phyloP scores from a whole-genome alignment of 345 rosid genomes.

The Lepidium aucheri region DNA sequence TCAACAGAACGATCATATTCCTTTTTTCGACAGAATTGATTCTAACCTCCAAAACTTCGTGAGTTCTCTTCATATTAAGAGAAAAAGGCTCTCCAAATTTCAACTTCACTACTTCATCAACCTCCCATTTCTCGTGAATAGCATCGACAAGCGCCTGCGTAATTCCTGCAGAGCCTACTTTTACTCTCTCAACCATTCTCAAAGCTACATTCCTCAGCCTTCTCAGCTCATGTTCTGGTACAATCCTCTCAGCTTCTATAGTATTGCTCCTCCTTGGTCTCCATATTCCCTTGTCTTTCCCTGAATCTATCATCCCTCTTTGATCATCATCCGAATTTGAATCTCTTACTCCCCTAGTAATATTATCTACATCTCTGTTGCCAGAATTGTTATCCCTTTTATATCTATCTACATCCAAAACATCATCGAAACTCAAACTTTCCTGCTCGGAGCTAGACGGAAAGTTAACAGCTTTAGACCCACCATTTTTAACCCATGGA shows the following conservation, averaged over 20 bases:
- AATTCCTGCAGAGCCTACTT: conserved; percentile 75
- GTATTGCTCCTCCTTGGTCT: conserved; percentile 42
- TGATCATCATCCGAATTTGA: conserved; percentile 12
- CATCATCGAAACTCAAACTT: background rate
- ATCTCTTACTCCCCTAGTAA: background rate
- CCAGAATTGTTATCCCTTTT: background rate
- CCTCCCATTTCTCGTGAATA: conserved; percentile 71
- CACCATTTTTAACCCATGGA: conserved; percentile 72
- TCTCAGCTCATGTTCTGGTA: conserved; percentile 69
- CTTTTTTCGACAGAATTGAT: background rate
- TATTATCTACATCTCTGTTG: background rate
- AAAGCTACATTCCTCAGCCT: conserved; percentile 68
- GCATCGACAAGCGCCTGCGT: conserved; percentile 59
- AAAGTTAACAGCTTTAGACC: conserved; percentile 18
- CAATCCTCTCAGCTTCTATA: conserved; percentile 40
- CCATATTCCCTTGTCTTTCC: conserved; percentile 22
- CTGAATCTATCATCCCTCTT: background rate
- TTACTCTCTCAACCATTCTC: conserved; percentile 76
- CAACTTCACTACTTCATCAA: conserved; percentile 79
- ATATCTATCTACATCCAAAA: conserved; percentile 11
- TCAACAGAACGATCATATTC: background rate
- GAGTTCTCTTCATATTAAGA: conserved; percentile 77
- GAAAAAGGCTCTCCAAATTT: conserved; percentile 67
- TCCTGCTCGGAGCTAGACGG: conserved; percentile 21
- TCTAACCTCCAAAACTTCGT: conserved; percentile 73